These are phyloP conservation scores for Candida freyschussii DNA, from an alignment of 1,139 yeast genomes.

Conservation along the genomic window DNA sequence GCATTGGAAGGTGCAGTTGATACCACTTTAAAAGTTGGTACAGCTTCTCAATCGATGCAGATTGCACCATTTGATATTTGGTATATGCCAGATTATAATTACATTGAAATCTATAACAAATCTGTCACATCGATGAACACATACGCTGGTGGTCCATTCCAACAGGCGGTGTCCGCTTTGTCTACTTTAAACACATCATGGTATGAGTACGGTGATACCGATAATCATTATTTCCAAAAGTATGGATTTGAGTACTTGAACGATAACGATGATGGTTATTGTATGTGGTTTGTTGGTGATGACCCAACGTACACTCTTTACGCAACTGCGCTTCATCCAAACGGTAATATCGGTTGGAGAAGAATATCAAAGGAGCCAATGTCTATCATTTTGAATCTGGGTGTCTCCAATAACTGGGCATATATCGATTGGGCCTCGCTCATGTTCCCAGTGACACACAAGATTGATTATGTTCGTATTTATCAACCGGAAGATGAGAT, in stretches of 20 bases:
- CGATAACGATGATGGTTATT: constrained; percentile 42
- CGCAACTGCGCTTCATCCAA: constrained; percentile 47
- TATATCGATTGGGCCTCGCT: constrained; percentile 55
- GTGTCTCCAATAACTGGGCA: constrained; percentile 60
- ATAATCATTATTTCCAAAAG: constrained; percentile 36
- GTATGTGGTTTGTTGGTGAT: constrained; percentile 53
- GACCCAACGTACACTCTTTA: constrained; percentile 48
- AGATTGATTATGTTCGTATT: constrained; percentile 53
- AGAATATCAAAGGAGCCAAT: constrained; percentile 57
- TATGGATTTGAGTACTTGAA: constrained; percentile 53
- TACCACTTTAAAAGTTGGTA: constrained; percentile 37
- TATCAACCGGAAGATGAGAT: constrained; percentile 47
- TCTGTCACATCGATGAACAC: constrained; percentile 27
- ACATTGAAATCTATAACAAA: constrained; percentile 42
- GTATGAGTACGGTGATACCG: constrained; percentile 44
- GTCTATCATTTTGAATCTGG: constrained; percentile 54
- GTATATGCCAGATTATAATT: constrained; percentile 57
- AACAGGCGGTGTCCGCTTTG: constrained; percentile 52
- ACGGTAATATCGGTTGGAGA: constrained; percentile 62
- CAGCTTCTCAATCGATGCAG: constrained; percentile 58
- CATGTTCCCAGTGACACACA: constrained; percentile 45
- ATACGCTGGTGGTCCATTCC: constrained; percentile 37
- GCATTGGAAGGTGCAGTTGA: constrained; percentile 53
- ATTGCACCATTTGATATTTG: constrained; percentile 60
- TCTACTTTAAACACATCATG: constrained; percentile 51